Evolutionary conservation across 2,329 filamentous ascomycete species (phyloP).

Genomic region (Chrysosporium keratinophilum): DNA sequence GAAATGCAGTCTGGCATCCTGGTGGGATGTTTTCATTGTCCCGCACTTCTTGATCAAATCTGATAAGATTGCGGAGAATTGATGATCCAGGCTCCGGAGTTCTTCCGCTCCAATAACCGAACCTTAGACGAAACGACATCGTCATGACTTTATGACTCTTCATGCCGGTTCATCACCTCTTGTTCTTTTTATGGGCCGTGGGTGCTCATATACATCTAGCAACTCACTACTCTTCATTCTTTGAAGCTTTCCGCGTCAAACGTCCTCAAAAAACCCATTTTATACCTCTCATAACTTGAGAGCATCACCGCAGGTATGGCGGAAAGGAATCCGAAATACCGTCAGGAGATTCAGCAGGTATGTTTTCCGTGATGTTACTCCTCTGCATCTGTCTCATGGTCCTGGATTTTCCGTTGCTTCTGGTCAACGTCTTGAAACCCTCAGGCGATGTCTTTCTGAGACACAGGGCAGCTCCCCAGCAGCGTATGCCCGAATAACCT

Average conservation of each 20-base stretch:
- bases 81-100: conserved; percentile 1
- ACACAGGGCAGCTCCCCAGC: background rate
- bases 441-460: background rate
- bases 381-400: background rate
- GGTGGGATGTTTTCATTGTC: conserved; percentile 2
- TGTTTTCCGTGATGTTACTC: background rate
- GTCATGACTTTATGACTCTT: background rate
- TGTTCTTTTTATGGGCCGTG: background rate
- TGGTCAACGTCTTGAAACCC: background rate
- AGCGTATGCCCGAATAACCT: background rate
- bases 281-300: background rate
- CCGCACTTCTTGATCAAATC: background rate
- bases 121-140: background rate
- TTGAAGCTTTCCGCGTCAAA: background rate
- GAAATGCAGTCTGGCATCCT: background rate
- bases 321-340: conserved; percentile 74
- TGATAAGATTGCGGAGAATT: conserved; percentile 3
- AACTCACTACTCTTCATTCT: no score
- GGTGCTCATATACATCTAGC: background rate
- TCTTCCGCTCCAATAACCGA: background rate
- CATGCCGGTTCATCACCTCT: background rate
- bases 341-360: conserved; percentile 97
- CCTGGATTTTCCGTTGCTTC: background rate
- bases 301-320: conserved; percentile 46
- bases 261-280: no score